Percentiles rank a stretch among this genome's conserved stretches.
Conservation (phyloP, 257 asterid genomes). For the Gardenia jasminoides region DNA sequence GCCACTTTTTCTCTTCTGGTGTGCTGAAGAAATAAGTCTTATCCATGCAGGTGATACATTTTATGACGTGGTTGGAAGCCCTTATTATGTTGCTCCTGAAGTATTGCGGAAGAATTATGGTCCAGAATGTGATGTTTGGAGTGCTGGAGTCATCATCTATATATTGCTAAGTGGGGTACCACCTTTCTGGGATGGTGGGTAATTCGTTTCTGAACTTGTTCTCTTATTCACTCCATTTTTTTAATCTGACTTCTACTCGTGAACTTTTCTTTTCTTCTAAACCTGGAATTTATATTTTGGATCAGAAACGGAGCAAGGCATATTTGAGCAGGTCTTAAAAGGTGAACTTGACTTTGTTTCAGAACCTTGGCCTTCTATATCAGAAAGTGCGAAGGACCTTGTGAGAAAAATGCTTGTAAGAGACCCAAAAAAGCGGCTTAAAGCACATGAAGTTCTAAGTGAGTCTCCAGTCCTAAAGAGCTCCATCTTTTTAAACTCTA, state of each 20-base stretch:
- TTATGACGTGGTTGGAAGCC: constrained; percentile 66
- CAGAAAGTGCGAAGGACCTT: constrained; percentile 66
- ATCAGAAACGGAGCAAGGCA: constrained; percentile 67
- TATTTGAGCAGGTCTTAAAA: constrained; percentile 66
- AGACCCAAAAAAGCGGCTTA: constrained; percentile 58
- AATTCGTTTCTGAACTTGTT: background rate
- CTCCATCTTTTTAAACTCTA: constrained; percentile 2
- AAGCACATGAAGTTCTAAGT: constrained; percentile 72
- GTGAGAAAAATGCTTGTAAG: constrained; percentile 58
- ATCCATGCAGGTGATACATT: constrained; percentile 47
- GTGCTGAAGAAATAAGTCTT: constrained; percentile 23
- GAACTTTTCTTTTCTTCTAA: constrained; percentile 3
- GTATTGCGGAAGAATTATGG: constrained; percentile 56
- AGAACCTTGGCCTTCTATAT: constrained; percentile 72
- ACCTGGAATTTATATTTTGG: constrained; percentile 14
- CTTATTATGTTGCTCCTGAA: constrained; percentile 69
- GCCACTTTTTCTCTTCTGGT: background rate
- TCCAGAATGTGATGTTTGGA: constrained; percentile 69
- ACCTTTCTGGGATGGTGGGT: constrained; percentile 67
- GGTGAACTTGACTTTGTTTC: constrained; percentile 68
- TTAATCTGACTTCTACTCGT: background rate
- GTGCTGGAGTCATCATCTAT: constrained; percentile 68
- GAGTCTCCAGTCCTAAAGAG: constrained; percentile 28
- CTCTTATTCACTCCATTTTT: background rate
- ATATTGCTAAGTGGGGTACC: constrained; percentile 67